Conservation (phyloP, 495 filamentous ascomycete species). For the Pseudoneurospora amorphoporcata region DNA sequence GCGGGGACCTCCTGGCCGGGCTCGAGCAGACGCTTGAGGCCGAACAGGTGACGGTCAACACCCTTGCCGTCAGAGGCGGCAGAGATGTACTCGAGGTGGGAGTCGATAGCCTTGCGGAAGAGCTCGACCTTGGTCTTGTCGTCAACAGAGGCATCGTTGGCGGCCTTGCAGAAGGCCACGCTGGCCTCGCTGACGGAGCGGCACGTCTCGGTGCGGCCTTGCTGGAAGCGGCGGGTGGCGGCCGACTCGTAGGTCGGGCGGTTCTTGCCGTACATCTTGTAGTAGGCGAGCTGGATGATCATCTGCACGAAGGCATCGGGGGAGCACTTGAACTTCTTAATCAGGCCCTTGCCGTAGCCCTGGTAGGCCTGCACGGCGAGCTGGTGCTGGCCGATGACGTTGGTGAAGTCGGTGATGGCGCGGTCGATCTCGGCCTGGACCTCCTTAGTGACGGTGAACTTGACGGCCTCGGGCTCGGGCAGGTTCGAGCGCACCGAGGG, state of each 20-base stretch:
- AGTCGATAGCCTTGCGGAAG: conserved; percentile 70
- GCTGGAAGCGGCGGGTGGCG: conserved; percentile 86
- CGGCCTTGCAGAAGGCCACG: conserved; percentile 81
- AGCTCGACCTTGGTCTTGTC: conserved; percentile 55
- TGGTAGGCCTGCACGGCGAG: conserved; percentile 90
- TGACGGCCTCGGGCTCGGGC: conserved; percentile 65
- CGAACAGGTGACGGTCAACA: conserved; percentile 93
- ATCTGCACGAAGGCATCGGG: conserved; percentile 98
- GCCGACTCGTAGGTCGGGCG: conserved; percentile 97
- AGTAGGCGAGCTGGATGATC: conserved; percentile 97
- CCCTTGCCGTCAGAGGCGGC: conserved; percentile 86
- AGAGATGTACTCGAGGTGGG: conserved; percentile 81
- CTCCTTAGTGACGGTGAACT: conserved; percentile 64
- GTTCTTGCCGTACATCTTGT: conserved; percentile 98
- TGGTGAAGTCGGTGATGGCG: conserved; percentile 64
- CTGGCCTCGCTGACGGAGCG: conserved; percentile 85
- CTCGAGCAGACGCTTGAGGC: conserved; percentile 80
- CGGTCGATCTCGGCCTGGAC: conserved; percentile 64
- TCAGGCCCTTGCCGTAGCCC: conserved; percentile 94
- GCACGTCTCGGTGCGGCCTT: conserved; percentile 93
- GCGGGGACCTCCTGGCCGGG: conserved; percentile 73
- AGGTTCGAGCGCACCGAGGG: conserved; percentile 69
- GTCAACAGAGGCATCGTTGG: conserved; percentile 53
- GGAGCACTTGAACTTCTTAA: conserved; percentile 99
- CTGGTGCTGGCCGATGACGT: conserved; percentile 78